A percentile compares a stretch with the other conserved stretches of the same genome.
These are phyloP conservation scores for Colletotrichum incanum DNA, from an alignment of 2,329 filamentous ascomycete genomes.

Conservation along the genomic window DNA sequence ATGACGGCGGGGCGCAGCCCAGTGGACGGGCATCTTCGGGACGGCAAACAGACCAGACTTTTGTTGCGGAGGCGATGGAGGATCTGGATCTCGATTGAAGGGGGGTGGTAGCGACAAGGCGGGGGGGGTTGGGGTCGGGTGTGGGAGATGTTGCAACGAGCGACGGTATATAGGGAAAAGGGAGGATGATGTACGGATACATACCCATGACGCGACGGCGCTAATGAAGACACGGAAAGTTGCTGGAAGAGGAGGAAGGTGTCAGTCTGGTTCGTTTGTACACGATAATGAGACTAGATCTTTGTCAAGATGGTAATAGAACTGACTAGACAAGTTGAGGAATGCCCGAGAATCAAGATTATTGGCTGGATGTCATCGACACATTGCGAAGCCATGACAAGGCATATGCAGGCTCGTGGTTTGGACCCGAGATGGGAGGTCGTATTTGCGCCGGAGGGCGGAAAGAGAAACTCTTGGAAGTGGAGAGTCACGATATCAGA, in stretches of 20 bases:
- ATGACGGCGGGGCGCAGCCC: slow-evolving; percentile 47
- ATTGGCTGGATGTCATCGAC: slow-evolving; percentile 1
- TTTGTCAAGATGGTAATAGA: slow-evolving; percentile 15
- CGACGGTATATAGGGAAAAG: slow-evolving; percentile 7
- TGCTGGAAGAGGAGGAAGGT: background rate
- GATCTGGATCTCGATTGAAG: slow-evolving; percentile 46
- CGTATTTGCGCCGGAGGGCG: slow-evolving; percentile 13
- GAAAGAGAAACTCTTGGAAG: slow-evolving; percentile 16
- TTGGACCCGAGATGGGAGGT: slow-evolving; percentile 23
- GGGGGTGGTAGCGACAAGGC: background rate
- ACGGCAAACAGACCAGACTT: slow-evolving; percentile 36
- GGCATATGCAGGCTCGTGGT: slow-evolving; percentile 39
- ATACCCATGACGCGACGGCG: slow-evolving; percentile 33
- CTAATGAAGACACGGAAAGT: slow-evolving; percentile 20
- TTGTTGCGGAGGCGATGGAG: slow-evolving; percentile 46
- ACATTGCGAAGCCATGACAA: slow-evolving; percentile 14
- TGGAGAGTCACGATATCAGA: slow-evolving; percentile 33
- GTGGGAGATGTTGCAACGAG: background rate
- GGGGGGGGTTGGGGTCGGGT: slow-evolving; percentile 1
- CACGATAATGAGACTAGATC: background rate
- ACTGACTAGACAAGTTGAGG: slow-evolving; percentile 10
- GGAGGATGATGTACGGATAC: slow-evolving; percentile 9
- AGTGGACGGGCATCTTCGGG: slow-evolving; percentile 29
- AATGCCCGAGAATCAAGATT: background rate
- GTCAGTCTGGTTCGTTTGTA: slow-evolving; percentile 12